A percentile compares a stretch with the other conserved stretches of the same genome.
Evolutionary conservation across 257 asterid species (phyloP).

Genomic region (Perilla frutescens): DNA sequence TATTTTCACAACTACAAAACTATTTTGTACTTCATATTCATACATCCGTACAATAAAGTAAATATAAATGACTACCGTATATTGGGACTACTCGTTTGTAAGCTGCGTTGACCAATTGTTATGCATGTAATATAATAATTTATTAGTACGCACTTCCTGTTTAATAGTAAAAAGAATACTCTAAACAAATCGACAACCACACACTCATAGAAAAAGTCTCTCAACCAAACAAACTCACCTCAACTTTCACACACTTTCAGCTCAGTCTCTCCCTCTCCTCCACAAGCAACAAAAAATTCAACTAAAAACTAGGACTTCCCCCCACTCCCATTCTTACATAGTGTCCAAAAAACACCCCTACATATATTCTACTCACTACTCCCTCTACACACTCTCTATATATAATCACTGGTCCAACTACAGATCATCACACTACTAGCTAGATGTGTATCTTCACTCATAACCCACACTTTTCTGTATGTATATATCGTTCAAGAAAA

Average conservation of each 20-base stretch:
- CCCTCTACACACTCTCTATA: slow-evolving; percentile 33
- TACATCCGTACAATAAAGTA: no score
- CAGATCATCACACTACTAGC: background rate
- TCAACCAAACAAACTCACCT: slow-evolving; percentile 39
- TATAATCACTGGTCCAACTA: background rate
- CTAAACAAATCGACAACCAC: slow-evolving; percentile 40
- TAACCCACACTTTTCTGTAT: background rate
- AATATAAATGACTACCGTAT: no score
- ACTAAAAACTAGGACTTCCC: slow-evolving; percentile 72
- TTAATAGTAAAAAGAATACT: background rate
- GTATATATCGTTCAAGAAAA: background rate
- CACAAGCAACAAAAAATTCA: slow-evolving; percentile 50
- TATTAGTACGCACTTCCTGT: background rate
- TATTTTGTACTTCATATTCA: no score
- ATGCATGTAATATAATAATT: background rate
- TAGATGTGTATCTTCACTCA: slow-evolving; percentile 5
- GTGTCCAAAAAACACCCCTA: background rate
- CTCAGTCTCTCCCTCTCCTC: slow-evolving; percentile 49
- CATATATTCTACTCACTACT: slow-evolving; percentile 33
- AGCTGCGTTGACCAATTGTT: background rate
- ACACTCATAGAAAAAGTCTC: slow-evolving; percentile 44
- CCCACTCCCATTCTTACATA: slow-evolving; percentile 45
- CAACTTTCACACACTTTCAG: slow-evolving; percentile 33
- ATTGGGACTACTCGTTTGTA: no score
- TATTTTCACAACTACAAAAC: no score